These are phyloP conservation scores for Penicillium sp. DNA, from an alignment of 2,329 filamentous ascomycete species.

Conservation along the genomic window DNA sequence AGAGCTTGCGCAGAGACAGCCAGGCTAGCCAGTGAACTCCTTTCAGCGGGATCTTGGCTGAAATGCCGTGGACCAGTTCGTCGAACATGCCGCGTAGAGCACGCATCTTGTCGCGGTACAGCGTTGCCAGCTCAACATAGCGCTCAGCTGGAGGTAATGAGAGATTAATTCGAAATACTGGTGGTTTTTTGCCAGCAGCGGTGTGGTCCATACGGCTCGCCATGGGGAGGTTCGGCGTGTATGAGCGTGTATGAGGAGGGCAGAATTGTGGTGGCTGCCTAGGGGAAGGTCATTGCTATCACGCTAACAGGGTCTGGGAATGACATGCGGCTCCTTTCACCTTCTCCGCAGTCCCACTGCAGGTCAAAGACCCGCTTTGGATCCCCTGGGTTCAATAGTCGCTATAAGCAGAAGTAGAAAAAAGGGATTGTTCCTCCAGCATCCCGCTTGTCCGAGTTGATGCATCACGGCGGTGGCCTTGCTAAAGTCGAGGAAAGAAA, in stretches of 20 bases:
- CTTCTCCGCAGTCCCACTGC: neutral
- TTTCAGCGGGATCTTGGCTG: slow-evolving; percentile 30
- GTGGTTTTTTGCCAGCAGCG: slow-evolving; percentile 28
- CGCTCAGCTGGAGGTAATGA: slow-evolving; percentile 57
- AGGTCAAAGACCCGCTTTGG: neutral
- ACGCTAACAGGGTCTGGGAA: neutral
- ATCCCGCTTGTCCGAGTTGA: neutral
- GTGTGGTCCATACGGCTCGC: neutral
- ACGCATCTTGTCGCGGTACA: slow-evolving; percentile 51
- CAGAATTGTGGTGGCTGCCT: neutral
- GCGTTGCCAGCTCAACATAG: slow-evolving; percentile 54
- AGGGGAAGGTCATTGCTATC: neutral
- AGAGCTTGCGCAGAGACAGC: slow-evolving; percentile 55
- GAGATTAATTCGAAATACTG: slow-evolving; percentile 57
- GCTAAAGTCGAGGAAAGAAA: neutral
- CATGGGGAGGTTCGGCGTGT: neutral
- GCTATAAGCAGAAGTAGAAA: neutral
- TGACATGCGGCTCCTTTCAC: neutral
- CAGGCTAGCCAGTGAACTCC: slow-evolving; percentile 46
- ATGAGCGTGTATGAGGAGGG: neutral
- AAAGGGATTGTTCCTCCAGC: neutral
- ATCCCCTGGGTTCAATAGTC: neutral
- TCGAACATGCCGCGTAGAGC: slow-evolving; percentile 56
- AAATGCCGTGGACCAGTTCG: slow-evolving; percentile 48
- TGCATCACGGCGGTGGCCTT: neutral